Percentiles rank a stretch among this genome's conserved stretches.
These are phyloP conservation scores for Lactarius pseudohatsudake DNA, from an alignment of 768 basidiomycete species.

Conservation along the genomic window DNA sequence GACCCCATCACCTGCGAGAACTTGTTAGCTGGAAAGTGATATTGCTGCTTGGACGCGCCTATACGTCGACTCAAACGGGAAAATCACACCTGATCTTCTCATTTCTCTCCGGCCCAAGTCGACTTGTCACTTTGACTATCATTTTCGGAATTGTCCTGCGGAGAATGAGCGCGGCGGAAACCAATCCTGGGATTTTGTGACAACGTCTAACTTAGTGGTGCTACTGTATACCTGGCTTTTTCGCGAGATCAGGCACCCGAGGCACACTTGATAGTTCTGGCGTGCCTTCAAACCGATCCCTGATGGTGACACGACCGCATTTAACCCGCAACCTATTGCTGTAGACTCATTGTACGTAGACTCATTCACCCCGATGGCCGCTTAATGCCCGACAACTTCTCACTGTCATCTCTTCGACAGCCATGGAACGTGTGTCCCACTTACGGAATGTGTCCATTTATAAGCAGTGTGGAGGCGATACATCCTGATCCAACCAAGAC, in stretches of 20 bases:
- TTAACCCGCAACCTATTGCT: neutral
- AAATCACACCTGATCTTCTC: neutral
- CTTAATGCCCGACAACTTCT: neutral
- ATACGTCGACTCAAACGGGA: no score
- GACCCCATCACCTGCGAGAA: no score
- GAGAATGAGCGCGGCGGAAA: neutral
- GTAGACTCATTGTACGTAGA: neutral
- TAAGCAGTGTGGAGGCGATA: neutral
- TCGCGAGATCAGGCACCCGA: neutral
- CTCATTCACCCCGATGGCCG: neutral
- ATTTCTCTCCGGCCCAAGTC: neutral
- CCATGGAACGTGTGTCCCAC: neutral
- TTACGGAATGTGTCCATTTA: neutral
- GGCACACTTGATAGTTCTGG: neutral
- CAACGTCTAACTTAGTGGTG: neutral
- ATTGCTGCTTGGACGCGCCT: no score
- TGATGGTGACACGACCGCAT: neutral
- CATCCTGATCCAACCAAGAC: neutral
- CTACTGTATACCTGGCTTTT: neutral
- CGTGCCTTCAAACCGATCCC: neutral
- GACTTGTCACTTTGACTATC: neutral
- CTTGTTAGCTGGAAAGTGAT: no score
- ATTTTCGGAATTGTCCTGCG: neutral
- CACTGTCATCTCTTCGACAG: neutral
- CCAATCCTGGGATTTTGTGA: neutral